These are phyloP conservation scores for Diphasiastrum complanatum DNA, from an alignment of 83 land plant species.

Conservation along the genomic window DNA sequence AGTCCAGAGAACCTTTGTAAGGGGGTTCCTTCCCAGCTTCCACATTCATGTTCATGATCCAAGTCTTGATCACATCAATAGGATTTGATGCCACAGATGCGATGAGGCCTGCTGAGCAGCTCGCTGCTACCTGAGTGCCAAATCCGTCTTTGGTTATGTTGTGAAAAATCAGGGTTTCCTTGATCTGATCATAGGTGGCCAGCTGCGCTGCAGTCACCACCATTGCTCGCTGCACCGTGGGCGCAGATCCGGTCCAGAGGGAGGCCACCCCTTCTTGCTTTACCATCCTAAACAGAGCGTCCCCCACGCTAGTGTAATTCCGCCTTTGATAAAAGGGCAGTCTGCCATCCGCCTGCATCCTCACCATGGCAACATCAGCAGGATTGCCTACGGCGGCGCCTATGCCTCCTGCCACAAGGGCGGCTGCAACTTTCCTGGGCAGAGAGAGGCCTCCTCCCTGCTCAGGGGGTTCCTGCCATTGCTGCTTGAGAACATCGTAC, in stretches of 20 bases:
- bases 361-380: slow-evolving; percentile 27
- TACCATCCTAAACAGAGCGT: slow-evolving; percentile 28
- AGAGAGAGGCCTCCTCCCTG: slow-evolving; percentile 5
- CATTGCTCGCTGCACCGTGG: slow-evolving; percentile 27
- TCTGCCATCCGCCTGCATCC: slow-evolving; percentile 30
- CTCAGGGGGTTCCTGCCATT: slow-evolving; percentile 8
- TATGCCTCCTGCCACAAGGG: slow-evolving; percentile 20
- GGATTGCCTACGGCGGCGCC: slow-evolving; percentile 26
- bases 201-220: slow-evolving; percentile 31
- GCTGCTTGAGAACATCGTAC: slow-evolving; percentile 22
- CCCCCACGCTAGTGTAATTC: slow-evolving; percentile 23
- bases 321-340: slow-evolving; percentile 15
- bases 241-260: slow-evolving; percentile 29
- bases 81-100: slow-evolving; percentile 22
- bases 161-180: slow-evolving; percentile 2
- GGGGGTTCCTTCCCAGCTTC: slow-evolving; percentile 11
- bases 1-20: slow-evolving; percentile 17
- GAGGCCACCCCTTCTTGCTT: slow-evolving; percentile 24
- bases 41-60: slow-evolving; percentile 18
- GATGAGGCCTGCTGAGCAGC: slow-evolving; percentile 14
- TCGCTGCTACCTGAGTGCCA: slow-evolving; percentile 11
- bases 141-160: slow-evolving; percentile 1
- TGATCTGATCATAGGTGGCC: slow-evolving; percentile 29
- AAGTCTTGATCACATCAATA: slow-evolving; percentile 22
- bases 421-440: slow-evolving; percentile 15